Conservation (phyloP, 2,329 filamentous ascomycete genomes). For the Shiraia bambusicola region DNA sequence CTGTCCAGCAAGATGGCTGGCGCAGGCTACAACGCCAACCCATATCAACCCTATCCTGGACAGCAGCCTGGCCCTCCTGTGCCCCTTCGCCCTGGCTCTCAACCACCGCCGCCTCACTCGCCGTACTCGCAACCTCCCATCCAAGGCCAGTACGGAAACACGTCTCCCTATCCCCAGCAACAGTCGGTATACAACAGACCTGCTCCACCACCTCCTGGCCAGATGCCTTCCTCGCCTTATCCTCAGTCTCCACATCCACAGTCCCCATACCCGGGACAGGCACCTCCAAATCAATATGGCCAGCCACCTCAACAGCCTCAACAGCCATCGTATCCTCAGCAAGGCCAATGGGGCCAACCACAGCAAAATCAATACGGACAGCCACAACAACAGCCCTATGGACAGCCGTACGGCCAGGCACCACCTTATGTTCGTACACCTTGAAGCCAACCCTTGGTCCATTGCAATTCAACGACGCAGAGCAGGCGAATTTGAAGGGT, state of each 20-base stretch:
- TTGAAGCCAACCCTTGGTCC: not conserved
- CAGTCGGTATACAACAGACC: conserved; percentile 40
- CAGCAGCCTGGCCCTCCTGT: conserved; percentile 29
- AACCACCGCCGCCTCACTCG: conserved; percentile 45
- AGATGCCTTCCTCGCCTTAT: conserved; percentile 28
- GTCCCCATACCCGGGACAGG: conserved; percentile 22
- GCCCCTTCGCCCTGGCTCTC: conserved; percentile 39
- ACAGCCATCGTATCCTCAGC: conserved; percentile 28
- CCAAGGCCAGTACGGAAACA: conserved; percentile 42
- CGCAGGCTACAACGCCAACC: conserved; percentile 30
- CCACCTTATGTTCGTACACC: conserved; percentile 25
- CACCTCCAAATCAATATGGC: conserved; percentile 20
- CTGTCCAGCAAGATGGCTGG: conserved; percentile 32
- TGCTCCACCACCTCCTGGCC: conserved; percentile 34
- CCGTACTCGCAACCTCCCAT: conserved; percentile 44
- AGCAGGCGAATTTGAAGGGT: conserved; percentile 6
- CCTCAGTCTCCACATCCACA: conserved; percentile 25
- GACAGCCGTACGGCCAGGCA: conserved; percentile 18
- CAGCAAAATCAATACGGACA: conserved; percentile 21
- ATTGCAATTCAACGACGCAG: conserved; percentile 18
- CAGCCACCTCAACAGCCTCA: conserved; percentile 29
- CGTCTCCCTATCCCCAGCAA: conserved; percentile 41
- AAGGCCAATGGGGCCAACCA: conserved; percentile 24
- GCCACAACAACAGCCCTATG: conserved; percentile 32
- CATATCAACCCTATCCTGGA: conserved; percentile 32